Percentiles rank a stretch among this genome's conserved stretches.
Conservation (phyloP, 208 protist species). For the Endotrypanum monterogeii region DNA sequence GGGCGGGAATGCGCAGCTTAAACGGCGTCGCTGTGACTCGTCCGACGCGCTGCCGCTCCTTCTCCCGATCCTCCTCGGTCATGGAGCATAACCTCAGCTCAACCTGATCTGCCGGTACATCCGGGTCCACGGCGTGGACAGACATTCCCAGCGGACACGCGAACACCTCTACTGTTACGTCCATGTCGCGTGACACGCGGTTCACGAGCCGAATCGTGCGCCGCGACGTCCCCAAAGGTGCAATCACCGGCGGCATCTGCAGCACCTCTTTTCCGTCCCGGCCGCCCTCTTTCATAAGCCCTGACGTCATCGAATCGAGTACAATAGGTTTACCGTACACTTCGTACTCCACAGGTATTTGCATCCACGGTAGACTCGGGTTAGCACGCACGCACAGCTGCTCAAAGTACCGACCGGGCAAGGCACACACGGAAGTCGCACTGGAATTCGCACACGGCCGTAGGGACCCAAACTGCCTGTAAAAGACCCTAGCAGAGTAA, state of each 20-base stretch:
- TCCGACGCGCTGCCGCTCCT: constrained; percentile 45
- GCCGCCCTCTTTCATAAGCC: constrained; percentile 49
- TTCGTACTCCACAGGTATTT: constrained; percentile 57
- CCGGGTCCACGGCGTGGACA: constrained; percentile 73
- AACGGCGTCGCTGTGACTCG: constrained; percentile 51
- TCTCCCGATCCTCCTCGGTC: constrained; percentile 32
- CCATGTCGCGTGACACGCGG: constrained; percentile 85
- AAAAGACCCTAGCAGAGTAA: constrained; percentile 30
- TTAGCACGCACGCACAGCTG: constrained; percentile 58
- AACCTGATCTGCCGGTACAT: constrained; percentile 58
- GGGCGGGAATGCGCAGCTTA: constrained; percentile 67
- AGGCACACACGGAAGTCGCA: constrained; percentile 62
- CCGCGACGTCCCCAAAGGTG: constrained; percentile 64
- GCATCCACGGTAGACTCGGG: constrained; percentile 42
- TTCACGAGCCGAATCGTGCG: constrained; percentile 77
- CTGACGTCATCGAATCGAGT: constrained; percentile 79
- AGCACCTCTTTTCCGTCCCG: constrained; percentile 65
- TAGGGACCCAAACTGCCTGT: constrained; percentile 37
- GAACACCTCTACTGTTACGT: constrained; percentile 70
- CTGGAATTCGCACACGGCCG: constrained; percentile 33
- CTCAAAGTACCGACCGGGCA: constrained; percentile 82
- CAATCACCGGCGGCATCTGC: constrained; percentile 87
- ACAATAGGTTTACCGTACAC: constrained; percentile 82
- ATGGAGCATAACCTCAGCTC: constrained; percentile 62
- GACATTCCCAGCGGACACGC: constrained; percentile 61